Conservation (phyloP, 768 basidiomycete genomes). For the Scleroderma citrinum region DNA sequence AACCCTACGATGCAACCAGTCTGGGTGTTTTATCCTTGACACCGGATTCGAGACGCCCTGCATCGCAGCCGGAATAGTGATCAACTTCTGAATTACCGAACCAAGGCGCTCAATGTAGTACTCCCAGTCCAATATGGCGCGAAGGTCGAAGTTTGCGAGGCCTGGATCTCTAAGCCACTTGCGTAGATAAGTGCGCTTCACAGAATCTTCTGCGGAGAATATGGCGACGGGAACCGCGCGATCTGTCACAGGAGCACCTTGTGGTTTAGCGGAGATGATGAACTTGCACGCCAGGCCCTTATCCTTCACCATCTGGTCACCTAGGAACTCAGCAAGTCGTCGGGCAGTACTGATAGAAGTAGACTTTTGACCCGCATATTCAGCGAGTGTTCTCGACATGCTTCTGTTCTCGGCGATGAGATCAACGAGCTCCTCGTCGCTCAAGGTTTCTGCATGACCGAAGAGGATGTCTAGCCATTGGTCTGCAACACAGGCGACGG, state of each 20-base stretch:
- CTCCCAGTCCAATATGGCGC: conserved; percentile 94
- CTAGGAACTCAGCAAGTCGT: conserved; percentile 93
- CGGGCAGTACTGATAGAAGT: conserved; percentile 96
- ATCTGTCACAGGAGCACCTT: conserved; percentile 93
- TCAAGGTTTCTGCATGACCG: conserved; percentile 75
- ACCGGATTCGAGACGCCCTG: conserved; percentile 97
- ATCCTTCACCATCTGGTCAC: conserved; percentile 98
- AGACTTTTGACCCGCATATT: conserved; percentile 95
- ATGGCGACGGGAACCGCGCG: conserved; percentile 96
- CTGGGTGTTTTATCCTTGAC: conserved; percentile 91
- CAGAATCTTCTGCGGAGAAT: conserved; percentile 89
- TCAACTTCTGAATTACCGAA: conserved; percentile 96
- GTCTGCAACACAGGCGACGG: conserved; percentile 89
- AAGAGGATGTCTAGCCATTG: conserved; percentile 97
- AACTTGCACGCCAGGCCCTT: conserved; percentile 99
- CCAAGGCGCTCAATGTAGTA: conserved; percentile 98
- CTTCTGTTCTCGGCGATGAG: conserved; percentile 98
- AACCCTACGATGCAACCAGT: conserved; percentile 92
- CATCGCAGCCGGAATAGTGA: conserved; percentile 98
- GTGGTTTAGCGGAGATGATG: conserved; percentile 92
- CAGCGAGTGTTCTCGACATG: conserved; percentile 94
- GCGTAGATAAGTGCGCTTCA: conserved; percentile 86
- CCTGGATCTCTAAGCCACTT: conserved; percentile 96
- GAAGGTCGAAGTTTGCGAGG: conserved; percentile 81
- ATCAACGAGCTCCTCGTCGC: conserved; percentile 91